Conservation (phyloP, 768 basidiomycete species). For the Tulasnella sp. region DNA sequence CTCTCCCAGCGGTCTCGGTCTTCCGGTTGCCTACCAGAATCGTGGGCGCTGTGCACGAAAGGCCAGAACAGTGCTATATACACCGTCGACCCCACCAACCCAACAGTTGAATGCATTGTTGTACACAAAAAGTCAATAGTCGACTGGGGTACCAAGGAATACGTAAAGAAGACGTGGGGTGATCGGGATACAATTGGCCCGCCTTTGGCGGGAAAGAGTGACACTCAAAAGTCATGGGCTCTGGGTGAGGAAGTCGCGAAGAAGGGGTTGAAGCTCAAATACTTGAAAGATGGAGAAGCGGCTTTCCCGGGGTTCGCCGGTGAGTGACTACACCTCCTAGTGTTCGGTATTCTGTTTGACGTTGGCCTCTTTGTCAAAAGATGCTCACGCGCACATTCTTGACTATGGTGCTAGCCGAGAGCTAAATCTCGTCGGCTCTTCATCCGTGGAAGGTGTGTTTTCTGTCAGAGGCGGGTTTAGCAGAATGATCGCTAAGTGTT, state of each 20-base stretch:
- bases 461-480: not conserved
- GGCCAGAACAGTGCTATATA: conserved; percentile 52
- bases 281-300: conserved; percentile 56
- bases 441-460: conserved; percentile 60
- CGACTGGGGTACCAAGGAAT: conserved; percentile 57
- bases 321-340: conserved; percentile 40
- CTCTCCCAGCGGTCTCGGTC: not conserved
- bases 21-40: not conserved
- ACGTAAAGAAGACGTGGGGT: conserved; percentile 46
- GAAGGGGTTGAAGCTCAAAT: conserved; percentile 50
- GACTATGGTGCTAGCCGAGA: conserved; percentile 72
- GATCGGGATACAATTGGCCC: conserved; percentile 40
- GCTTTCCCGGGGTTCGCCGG: conserved; percentile 77
- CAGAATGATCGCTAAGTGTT: not conserved
- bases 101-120: conserved; percentile 65
- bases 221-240: not conserved
- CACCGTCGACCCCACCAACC: conserved; percentile 62
- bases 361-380: conserved; percentile 45
- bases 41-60: conserved; percentile 28
- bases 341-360: conserved; percentile 4
- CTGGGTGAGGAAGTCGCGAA: conserved; percentile 35
- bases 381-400: conserved; percentile 80
- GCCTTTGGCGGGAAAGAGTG: not conserved
- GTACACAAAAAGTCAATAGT: conserved; percentile 55
- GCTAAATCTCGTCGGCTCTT: conserved; percentile 62